These are phyloP conservation scores for Perkinsus chesapeaki DNA, from an alignment of 169 alveolate genomes.

Conservation along the genomic window DNA sequence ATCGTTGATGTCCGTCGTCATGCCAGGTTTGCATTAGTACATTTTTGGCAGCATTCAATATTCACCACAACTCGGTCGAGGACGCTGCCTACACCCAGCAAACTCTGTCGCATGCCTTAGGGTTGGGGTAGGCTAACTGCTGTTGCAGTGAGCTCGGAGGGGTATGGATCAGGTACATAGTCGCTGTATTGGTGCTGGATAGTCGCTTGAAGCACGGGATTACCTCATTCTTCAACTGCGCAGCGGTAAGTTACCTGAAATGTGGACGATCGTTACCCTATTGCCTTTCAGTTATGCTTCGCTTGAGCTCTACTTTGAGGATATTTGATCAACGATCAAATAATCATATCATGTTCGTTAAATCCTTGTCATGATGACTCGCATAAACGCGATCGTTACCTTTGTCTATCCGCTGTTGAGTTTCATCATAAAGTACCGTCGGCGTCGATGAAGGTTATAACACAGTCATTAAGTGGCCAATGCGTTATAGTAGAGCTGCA, in stretches of 20 bases:
- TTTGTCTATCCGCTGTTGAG: neutral
- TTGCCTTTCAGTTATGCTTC: neutral
- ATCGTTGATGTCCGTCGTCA: neutral
- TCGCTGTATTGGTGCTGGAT: neutral
- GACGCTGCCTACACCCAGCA: neutral
- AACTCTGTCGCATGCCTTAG: neutral
- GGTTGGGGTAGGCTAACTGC: neutral
- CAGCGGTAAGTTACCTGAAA: neutral
- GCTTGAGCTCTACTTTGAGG: neutral
- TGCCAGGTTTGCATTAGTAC: neutral
- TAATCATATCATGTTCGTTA: neutral
- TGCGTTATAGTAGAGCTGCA: too few relatives aligned
- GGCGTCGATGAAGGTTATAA: too few relatives aligned
- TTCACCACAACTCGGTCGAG: neutral
- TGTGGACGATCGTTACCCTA: neutral
- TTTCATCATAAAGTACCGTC: too few relatives aligned
- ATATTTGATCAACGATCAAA: neutral
- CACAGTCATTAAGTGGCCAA: too few relatives aligned
- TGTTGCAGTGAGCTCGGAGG: neutral
- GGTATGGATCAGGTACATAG: neutral
- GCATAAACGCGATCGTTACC: neutral
- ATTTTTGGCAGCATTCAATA: neutral
- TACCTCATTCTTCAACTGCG: neutral
- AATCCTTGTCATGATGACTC: neutral
- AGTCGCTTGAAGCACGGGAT: neutral